phyloP scores from a whole-genome alignment of 169 alveolate species.

The Eimeria praecox region DNA sequence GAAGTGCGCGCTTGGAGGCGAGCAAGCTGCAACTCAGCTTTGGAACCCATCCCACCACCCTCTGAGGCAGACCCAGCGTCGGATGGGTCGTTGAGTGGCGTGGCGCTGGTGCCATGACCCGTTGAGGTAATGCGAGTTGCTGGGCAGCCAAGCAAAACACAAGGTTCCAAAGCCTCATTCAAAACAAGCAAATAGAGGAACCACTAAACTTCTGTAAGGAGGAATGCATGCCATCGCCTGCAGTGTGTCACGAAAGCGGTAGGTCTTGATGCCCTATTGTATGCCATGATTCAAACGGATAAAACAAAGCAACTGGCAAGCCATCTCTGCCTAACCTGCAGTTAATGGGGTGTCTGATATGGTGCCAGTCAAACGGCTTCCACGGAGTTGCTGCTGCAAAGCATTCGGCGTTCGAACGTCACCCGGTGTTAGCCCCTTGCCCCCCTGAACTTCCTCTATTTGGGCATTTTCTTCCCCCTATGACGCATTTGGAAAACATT shows the following conservation, averaged over 20 bases:
- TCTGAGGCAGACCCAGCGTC: conserved; percentile 68
- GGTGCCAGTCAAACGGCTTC: conserved; percentile 75
- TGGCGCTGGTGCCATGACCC: conserved; percentile 74
- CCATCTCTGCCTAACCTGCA: conserved; percentile 35
- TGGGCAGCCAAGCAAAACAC: neutral
- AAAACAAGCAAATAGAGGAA: neutral
- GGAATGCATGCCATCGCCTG: neutral
- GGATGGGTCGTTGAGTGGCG: conserved; percentile 62
- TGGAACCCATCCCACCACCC: conserved; percentile 74
- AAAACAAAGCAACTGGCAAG: neutral
- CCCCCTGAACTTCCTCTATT: conserved; percentile 56
- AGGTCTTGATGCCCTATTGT: neutral
- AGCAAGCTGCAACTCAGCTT: conserved; percentile 66
- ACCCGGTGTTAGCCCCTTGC: conserved; percentile 52
- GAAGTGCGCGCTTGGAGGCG: conserved; percentile 67
- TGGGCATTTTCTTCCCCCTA: conserved; percentile 71
- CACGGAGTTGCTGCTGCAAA: conserved; percentile 69
- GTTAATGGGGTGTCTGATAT: conserved; percentile 64
- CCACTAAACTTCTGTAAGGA: neutral
- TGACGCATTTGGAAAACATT: neutral
- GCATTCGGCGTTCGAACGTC: conserved; percentile 72
- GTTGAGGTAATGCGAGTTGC: conserved; percentile 66
- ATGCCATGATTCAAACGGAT: neutral
- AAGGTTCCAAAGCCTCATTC: neutral
- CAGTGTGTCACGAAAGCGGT: neutral